phyloP scores from a whole-genome alignment of 2,329 filamentous ascomycete species.

The Epichloe bromicola region DNA sequence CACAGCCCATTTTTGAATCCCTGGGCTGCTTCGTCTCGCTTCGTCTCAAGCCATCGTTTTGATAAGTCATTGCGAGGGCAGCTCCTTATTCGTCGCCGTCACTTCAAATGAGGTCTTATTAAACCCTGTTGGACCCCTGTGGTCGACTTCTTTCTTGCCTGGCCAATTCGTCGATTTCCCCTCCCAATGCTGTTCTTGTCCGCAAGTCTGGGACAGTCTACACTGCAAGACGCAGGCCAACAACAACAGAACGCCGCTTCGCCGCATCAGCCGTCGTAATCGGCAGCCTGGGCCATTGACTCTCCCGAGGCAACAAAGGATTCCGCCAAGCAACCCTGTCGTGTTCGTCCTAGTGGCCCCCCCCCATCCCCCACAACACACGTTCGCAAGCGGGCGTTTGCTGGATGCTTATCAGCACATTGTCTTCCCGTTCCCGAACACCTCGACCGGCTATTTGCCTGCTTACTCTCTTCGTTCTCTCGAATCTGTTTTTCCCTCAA shows the following conservation, averaged over 20 bases:
- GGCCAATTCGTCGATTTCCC: too few species aligned
- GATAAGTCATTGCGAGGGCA: neutral
- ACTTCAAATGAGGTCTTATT: neutral
- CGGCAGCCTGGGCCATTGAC: neutral
- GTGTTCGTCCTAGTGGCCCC: neutral
- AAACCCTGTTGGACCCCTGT: neutral
- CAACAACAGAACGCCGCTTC: neutral
- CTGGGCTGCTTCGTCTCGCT: neutral
- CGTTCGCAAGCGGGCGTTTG: neutral
- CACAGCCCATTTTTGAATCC: neutral
- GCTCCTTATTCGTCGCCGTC: neutral
- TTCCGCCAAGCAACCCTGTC: neutral
- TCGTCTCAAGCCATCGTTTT: neutral
- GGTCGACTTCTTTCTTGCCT: neutral
- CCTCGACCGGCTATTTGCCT: neutral
- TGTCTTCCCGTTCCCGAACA: neutral
- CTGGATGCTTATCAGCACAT: neutral
- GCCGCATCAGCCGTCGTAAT: slow-evolving; percentile 5
- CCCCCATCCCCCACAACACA: neutral
- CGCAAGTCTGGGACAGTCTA: too few species aligned
- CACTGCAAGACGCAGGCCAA: too few species aligned
- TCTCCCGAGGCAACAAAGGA: neutral
- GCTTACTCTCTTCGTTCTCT: neutral
- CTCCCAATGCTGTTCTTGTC: too few species aligned
- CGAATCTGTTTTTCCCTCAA: too few species aligned